Percentiles rank a stretch among this genome's conserved stretches.
Conservation (phyloP, 345 rosid species). For the Anastatica hierochuntica region DNA sequence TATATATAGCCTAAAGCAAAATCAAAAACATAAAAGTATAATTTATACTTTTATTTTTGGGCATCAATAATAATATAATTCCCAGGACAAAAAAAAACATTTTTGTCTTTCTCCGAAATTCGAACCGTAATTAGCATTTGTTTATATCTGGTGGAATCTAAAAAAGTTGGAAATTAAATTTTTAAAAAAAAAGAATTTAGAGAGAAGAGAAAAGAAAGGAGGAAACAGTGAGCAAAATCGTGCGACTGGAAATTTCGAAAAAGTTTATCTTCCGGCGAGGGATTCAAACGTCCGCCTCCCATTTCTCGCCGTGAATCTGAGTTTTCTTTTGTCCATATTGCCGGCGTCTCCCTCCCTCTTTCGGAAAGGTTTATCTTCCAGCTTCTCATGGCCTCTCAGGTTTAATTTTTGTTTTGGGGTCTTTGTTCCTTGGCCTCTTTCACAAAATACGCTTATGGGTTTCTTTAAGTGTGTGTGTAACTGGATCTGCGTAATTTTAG, state of each 20-base stretch:
- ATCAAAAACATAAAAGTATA: constrained; percentile 6
- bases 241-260: constrained; percentile 22
- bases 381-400: constrained; percentile 26
- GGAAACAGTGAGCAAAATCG: constrained; percentile 22
- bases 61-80: too few relatives aligned
- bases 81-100: constrained; percentile 2
- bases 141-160: constrained; percentile 6
- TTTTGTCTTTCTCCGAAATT: background rate
- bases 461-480: constrained; percentile 2
- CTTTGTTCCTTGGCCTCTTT: background rate
- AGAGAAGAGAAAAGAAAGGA: constrained; percentile 7
- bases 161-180: background rate
- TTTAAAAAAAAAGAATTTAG: background rate
- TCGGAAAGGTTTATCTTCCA: constrained; percentile 5
- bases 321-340: background rate
- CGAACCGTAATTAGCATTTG: constrained; percentile 20
- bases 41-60: background rate
- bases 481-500: constrained; percentile 22
- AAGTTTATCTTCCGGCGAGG: constrained; percentile 24
- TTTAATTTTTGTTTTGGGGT: background rate
- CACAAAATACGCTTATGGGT: background rate
- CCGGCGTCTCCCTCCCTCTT: background rate
- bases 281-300: constrained; percentile 9
- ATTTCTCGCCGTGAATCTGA: constrained; percentile 16
- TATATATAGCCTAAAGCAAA: too few relatives aligned